These are phyloP conservation scores for Hirsutella thompsonii DNA, from an alignment of 2,329 filamentous ascomycete species.

Conservation along the genomic window DNA sequence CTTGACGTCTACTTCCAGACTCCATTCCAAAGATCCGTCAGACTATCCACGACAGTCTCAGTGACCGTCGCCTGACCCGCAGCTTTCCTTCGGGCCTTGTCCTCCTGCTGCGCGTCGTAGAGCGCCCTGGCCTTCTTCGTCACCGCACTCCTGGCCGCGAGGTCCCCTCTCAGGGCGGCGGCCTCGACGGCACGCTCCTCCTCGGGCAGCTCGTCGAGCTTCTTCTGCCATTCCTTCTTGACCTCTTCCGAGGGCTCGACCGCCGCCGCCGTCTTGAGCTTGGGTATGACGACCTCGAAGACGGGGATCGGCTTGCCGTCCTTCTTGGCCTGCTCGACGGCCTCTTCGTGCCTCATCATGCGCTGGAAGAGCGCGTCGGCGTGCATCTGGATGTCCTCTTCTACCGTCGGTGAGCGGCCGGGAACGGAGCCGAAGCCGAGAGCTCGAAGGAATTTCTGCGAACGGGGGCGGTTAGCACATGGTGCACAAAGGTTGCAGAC, in stretches of 20 bases:
- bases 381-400: slow-evolving; percentile 91
- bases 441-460: slow-evolving; percentile 73
- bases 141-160: slow-evolving; percentile 46
- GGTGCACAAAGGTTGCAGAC: background rate
- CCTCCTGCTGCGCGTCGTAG: slow-evolving; percentile 42
- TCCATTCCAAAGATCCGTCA: slow-evolving; percentile 16
- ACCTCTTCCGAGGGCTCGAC: slow-evolving; percentile 28
- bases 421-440: slow-evolving; percentile 69
- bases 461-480: background rate
- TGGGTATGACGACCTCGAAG: slow-evolving; percentile 43
- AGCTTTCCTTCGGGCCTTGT: slow-evolving; percentile 32
- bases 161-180: slow-evolving; percentile 49
- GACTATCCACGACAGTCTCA: slow-evolving; percentile 18
- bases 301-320: slow-evolving; percentile 44
- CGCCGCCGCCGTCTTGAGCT: slow-evolving; percentile 9
- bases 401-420: slow-evolving; percentile 50
- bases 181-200: slow-evolving; percentile 50
- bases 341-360: slow-evolving; percentile 70
- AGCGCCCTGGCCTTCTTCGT: slow-evolving; percentile 40
- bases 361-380: slow-evolving; percentile 82
- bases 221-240: slow-evolving; percentile 37
- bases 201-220: slow-evolving; percentile 43
- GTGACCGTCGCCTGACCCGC: slow-evolving; percentile 17
- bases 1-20: slow-evolving; percentile 11
- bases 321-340: slow-evolving; percentile 55